phyloP scores from a whole-genome alignment of 1,284 basidiomycete genomes.

The Cryptococcus sp. region DNA sequence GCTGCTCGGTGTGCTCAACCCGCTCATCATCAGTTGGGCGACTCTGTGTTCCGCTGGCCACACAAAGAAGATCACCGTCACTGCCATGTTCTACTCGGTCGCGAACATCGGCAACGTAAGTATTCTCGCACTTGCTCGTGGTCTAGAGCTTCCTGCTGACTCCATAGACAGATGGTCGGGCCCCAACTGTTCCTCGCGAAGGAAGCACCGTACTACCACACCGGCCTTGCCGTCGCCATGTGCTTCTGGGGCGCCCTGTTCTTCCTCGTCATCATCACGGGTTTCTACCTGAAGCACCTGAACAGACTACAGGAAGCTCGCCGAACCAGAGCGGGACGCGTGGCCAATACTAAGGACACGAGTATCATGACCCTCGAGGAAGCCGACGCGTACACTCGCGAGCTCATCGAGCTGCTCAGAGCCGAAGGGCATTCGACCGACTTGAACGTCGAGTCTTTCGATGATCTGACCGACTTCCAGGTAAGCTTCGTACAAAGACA shows the following conservation, averaged over 20 bases:
- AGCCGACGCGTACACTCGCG: slow-evolving; percentile 20
- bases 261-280: slow-evolving; percentile 24
- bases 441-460: slow-evolving; percentile 53
- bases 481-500: too few species aligned
- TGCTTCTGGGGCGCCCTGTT: slow-evolving; percentile 22
- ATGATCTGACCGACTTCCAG: slow-evolving; percentile 56
- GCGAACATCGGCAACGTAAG: slow-evolving; percentile 27
- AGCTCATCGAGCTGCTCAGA: slow-evolving; percentile 5
- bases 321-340: slow-evolving; percentile 48
- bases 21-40: slow-evolving; percentile 33
- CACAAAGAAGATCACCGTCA: slow-evolving; percentile 29
- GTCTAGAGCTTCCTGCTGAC: too few species aligned
- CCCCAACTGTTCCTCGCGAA: slow-evolving; percentile 4
- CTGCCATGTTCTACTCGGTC: slow-evolving; percentile 30
- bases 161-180: not conserved
- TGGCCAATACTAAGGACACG: slow-evolving; percentile 15
- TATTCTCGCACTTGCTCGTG: slow-evolving; percentile 12
- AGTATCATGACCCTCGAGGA: slow-evolving; percentile 48
- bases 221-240: slow-evolving; percentile 22
- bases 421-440: slow-evolving; percentile 1
- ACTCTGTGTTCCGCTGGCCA: slow-evolving; percentile 35
- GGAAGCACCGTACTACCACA: slow-evolving; percentile 25
- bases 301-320: slow-evolving; percentile 54
- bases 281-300: slow-evolving; percentile 53
- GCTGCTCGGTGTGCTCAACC: slow-evolving; percentile 8